phyloP scores from a whole-genome alignment of 2,329 filamentous ascomycete genomes.

The Lachnellula subtilissima region DNA sequence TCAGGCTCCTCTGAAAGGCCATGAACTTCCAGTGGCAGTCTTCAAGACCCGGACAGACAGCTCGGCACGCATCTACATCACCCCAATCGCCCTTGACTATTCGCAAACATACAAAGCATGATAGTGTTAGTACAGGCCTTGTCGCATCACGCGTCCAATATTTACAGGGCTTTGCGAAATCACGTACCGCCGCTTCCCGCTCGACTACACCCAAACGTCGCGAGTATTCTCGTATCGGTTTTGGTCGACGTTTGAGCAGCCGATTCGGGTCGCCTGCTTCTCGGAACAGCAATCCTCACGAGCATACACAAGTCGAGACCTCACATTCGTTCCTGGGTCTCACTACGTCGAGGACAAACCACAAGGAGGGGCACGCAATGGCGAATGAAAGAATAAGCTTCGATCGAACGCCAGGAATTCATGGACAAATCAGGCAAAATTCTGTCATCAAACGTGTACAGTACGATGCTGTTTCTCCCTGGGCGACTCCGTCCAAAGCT shows the following conservation, averaged over 20 bases:
- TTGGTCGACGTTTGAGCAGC: constrained; percentile 28
- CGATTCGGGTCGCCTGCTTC: constrained; percentile 25
- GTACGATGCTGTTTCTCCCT: constrained; percentile 13
- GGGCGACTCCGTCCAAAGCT: not conserved
- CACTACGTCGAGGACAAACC: constrained; percentile 20
- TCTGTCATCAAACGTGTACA: constrained; percentile 4
- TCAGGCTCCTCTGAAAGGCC: not conserved
- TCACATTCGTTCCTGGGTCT: constrained; percentile 30
- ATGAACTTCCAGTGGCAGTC: constrained; percentile 23
- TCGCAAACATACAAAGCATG: constrained; percentile 5
- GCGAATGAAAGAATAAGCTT: constrained; percentile 4
- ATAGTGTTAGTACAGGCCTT: constrained; percentile 31
- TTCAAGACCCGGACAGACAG: constrained; percentile 3
- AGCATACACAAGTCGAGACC: constrained; percentile 24
- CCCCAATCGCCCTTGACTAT: constrained; percentile 1
- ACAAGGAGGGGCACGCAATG: constrained; percentile 25
- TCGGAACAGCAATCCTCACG: constrained; percentile 21
- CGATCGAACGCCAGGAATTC: constrained; percentile 11
- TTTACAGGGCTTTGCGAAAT: constrained; percentile 29
- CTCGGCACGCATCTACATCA: constrained; percentile 5
- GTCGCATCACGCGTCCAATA: constrained; percentile 33
- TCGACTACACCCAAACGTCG: constrained; percentile 24
- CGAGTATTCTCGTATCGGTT: constrained; percentile 27
- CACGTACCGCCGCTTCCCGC: constrained; percentile 20
- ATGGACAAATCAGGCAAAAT: constrained; percentile 8